These are phyloP conservation scores for Eutreptiella sp. DNA, from an alignment of 208 protist species.

Conservation along the genomic window DNA sequence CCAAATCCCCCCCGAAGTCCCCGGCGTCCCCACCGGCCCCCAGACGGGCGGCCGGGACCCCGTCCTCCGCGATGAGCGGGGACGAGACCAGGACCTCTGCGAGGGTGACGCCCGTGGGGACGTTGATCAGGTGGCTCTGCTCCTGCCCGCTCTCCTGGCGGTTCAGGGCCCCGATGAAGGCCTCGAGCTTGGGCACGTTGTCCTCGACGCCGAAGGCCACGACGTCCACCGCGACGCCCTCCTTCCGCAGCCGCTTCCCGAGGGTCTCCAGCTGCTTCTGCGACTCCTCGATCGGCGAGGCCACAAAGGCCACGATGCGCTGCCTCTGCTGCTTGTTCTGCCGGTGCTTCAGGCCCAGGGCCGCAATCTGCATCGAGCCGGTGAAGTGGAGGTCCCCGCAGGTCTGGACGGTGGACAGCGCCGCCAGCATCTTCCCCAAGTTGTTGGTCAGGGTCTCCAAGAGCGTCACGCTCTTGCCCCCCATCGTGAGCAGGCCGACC, in stretches of 20 bases:
- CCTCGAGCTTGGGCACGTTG: slow-evolving; percentile 78
- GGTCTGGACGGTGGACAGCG: slow-evolving; percentile 75
- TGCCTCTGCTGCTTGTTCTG: slow-evolving; percentile 85
- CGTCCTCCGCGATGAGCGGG: slow-evolving; percentile 64
- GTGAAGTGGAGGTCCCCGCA: slow-evolving; percentile 75
- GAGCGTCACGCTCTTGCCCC: slow-evolving; percentile 74
- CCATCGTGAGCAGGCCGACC: slow-evolving; percentile 89
- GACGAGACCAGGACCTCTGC: slow-evolving; percentile 82
- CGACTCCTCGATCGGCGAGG: slow-evolving; percentile 79
- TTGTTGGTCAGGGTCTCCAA: slow-evolving; percentile 88
- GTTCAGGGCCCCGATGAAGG: slow-evolving; percentile 80
- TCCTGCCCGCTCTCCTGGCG: slow-evolving; percentile 54
- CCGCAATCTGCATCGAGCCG: slow-evolving; percentile 77
- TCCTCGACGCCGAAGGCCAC: slow-evolving; percentile 87
- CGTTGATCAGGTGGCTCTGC: slow-evolving; percentile 71
- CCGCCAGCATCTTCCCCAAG: slow-evolving; percentile 82
- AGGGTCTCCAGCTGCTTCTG: slow-evolving; percentile 78
- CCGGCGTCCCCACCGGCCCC: slow-evolving; percentile 32
- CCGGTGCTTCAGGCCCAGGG: slow-evolving; percentile 91
- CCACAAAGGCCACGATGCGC: slow-evolving; percentile 96
- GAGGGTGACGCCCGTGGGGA: slow-evolving; percentile 66
- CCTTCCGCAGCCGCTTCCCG: slow-evolving; percentile 91
- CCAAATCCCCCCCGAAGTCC: slow-evolving; percentile 78
- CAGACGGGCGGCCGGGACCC: slow-evolving; percentile 22
- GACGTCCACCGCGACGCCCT: slow-evolving; percentile 92